Evolutionary conservation across 2,329 filamentous ascomycete genomes (phyloP).

Genomic region (Monilinia aucupariae): DNA sequence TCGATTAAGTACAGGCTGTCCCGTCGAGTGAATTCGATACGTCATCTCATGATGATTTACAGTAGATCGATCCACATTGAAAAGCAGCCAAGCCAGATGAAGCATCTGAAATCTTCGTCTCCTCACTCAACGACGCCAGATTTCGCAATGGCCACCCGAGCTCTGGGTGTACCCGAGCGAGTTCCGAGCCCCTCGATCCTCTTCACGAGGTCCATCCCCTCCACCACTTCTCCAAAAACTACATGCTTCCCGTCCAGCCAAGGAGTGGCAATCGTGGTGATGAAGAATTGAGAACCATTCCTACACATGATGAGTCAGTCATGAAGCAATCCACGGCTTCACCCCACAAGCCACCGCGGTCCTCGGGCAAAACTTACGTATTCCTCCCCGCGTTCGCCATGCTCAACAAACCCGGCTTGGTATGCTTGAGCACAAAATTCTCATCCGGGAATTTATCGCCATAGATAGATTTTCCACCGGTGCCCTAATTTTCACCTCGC

Average conservation of each 20-base stretch:
- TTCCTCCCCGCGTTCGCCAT: conserved; percentile 95
- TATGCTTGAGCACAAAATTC: conserved; percentile 79
- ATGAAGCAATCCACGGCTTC: too few relatives aligned
- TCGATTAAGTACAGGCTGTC: too few relatives aligned
- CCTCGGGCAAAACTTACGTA: conserved; percentile 59
- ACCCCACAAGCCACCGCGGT: conserved; percentile 19
- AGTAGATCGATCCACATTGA: too few relatives aligned
- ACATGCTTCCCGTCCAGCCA: conserved; percentile 96
- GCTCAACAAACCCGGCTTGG: conserved; percentile 71
- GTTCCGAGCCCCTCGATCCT: conserved; percentile 56
- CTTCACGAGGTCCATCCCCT: conserved; percentile 49
- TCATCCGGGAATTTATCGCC: conserved; percentile 89
- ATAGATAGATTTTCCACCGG: conserved; percentile 89
- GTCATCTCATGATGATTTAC: too few relatives aligned
- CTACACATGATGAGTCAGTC: conserved; percentile 53
- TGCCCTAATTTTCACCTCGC: conserved; percentile 50
- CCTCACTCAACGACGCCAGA: conserved; percentile 39
- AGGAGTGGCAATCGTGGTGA: conserved; percentile 87
- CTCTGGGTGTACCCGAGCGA: conserved; percentile 49
- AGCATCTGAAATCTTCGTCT: neutral
- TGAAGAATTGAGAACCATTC: conserved; percentile 98
- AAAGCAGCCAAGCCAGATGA: too few relatives aligned
- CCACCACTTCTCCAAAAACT: conserved; percentile 71
- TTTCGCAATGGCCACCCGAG: conserved; percentile 50
- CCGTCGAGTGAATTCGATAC: too few relatives aligned